Evolutionary conservation across 345 rosid species (phyloP).

Genomic region (Mallotus nudiflorus): DNA sequence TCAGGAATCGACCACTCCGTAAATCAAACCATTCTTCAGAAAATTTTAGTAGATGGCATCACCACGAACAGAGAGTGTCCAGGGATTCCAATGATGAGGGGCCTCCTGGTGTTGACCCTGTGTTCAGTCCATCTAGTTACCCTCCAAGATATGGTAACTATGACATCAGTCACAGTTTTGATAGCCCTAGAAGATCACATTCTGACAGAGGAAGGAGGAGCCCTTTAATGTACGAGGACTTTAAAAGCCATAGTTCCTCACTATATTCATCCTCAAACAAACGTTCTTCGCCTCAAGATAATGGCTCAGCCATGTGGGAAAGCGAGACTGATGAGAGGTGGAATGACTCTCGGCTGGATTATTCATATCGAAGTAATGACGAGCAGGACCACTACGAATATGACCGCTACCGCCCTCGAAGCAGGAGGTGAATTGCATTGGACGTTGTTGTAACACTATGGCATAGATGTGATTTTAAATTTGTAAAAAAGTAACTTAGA

Average conservation of each 20-base stretch:
- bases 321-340: conserved; percentile 20
- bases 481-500: conserved; percentile 2
- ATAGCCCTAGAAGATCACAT: conserved; percentile 38
- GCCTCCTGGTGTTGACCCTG: conserved; percentile 54
- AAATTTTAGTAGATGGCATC: conserved; percentile 37
- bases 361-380: conserved; percentile 24
- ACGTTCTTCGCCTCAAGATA: conserved; percentile 24
- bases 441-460: conserved; percentile 3
- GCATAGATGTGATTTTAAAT: neutral
- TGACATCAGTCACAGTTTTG: conserved; percentile 29
- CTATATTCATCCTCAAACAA: neutral
- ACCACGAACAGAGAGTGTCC: conserved; percentile 42
- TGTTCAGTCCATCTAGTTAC: conserved; percentile 46
- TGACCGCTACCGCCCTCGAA: conserved; percentile 28
- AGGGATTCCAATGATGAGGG: conserved; percentile 48
- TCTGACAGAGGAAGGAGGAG: conserved; percentile 52
- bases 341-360: conserved; percentile 19
- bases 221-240: conserved; percentile 35
- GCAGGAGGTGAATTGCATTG: conserved; percentile 28
- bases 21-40: conserved; percentile 36
- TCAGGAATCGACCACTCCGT: conserved; percentile 34
- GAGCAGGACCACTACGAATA: conserved; percentile 26
- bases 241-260: conserved; percentile 22
- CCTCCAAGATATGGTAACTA: conserved; percentile 59
- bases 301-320: conserved; percentile 37